These are phyloP conservation scores for Phalaenopsis equestris DNA, from an alignment of 106 monocot species.

Conservation along the genomic window DNA sequence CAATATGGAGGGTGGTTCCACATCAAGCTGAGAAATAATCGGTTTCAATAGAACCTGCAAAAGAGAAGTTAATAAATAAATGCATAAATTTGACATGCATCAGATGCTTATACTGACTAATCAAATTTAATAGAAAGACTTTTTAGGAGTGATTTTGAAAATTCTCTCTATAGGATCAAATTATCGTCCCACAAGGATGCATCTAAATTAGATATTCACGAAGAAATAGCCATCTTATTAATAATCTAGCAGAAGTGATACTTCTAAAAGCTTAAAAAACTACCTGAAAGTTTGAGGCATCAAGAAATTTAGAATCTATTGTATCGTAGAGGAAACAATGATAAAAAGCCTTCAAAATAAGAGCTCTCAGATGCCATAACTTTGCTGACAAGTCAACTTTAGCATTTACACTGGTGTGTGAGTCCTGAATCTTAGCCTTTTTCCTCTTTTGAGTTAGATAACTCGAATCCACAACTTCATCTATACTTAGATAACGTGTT, in stretches of 20 bases:
- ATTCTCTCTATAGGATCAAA: too few species aligned
- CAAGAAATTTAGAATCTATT: slow-evolving; percentile 59
- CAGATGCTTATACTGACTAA: background rate
- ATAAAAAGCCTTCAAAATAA: slow-evolving; percentile 65
- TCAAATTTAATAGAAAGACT: too few species aligned
- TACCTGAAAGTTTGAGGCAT: slow-evolving; percentile 92
- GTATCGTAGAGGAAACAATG: slow-evolving; percentile 84
- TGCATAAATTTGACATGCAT: background rate
- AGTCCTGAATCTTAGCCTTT: slow-evolving; percentile 40
- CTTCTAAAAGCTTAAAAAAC: slow-evolving; percentile 5
- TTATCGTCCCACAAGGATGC: too few species aligned
- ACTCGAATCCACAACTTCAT: slow-evolving; percentile 18
- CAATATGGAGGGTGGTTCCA: slow-evolving; percentile 47
- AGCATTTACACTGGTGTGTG: slow-evolving; percentile 11
- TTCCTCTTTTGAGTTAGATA: slow-evolving; percentile 48
- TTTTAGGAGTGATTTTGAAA: too few species aligned
- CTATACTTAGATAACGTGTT: slow-evolving; percentile 42
- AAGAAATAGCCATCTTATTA: background rate
- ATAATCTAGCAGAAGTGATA: too few species aligned
- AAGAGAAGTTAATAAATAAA: background rate
- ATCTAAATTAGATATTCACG: too few species aligned
- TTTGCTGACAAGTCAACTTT: slow-evolving; percentile 24
- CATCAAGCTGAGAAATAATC: slow-evolving; percentile 68
- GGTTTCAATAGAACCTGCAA: slow-evolving; percentile 79
- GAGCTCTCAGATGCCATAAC: slow-evolving; percentile 74